These are phyloP conservation scores for Russula virescens DNA, from an alignment of 768 basidiomycete species.

Conservation along the genomic window DNA sequence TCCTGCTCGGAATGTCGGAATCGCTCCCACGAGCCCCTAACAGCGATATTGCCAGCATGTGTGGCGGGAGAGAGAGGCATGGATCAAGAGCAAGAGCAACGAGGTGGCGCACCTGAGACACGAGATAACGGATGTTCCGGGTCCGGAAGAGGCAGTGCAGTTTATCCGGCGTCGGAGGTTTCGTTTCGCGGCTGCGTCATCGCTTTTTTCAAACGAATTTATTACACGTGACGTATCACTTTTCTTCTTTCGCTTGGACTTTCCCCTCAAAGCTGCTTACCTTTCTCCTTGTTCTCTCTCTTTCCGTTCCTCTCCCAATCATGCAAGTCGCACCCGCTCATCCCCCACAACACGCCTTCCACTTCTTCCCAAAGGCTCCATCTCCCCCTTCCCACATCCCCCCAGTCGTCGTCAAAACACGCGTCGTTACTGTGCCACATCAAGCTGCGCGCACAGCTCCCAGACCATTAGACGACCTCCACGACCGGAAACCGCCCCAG, in stretches of 20 bases:
- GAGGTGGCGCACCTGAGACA: not conserved
- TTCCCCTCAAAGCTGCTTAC: not conserved
- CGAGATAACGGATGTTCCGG: not conserved
- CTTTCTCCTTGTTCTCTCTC: not conserved
- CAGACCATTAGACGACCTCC: not conserved
- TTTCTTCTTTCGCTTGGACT: not conserved
- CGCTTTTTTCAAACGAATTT: not conserved
- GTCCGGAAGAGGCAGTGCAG: not conserved
- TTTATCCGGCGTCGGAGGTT: not conserved
- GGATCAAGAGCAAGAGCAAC: not conserved
- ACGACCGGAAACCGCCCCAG: conserved; percentile 7
- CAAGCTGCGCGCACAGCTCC: not conserved
- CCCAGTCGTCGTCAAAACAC: conserved; percentile 28
- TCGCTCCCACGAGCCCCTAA: no score
- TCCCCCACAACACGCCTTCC: conserved; percentile 19
- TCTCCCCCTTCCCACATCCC: conserved; percentile 22
- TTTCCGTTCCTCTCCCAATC: not conserved
- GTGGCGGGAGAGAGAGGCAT: not conserved
- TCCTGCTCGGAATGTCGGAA: no score
- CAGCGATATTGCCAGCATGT: no score
- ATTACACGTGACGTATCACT: conserved; percentile 6
- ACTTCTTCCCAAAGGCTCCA: conserved; percentile 32
- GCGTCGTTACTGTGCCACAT: conserved; percentile 28
- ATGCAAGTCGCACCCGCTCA: conserved; percentile 20
- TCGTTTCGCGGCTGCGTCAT: not conserved